phyloP scores from a whole-genome alignment of 768 basidiomycete genomes.

The Auricularia sp. region DNA sequence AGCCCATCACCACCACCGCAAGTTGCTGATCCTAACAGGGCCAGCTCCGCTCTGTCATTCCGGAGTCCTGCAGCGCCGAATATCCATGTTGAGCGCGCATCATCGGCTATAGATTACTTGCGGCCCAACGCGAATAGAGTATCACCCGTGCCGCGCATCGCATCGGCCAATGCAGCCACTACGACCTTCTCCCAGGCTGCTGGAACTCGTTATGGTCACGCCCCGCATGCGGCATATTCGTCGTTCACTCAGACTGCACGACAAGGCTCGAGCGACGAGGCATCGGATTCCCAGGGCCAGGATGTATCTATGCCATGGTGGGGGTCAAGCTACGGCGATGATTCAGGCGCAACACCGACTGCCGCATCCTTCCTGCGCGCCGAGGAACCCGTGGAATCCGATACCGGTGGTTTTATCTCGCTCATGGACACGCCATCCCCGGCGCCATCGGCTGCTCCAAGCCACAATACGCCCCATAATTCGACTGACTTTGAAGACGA shows the following conservation, averaged over 20 bases:
- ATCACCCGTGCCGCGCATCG: slow-evolving; percentile 39
- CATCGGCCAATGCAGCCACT: slow-evolving; percentile 41
- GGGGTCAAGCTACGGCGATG: slow-evolving; percentile 22
- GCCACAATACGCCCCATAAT: slow-evolving; percentile 8
- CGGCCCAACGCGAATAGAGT: slow-evolving; percentile 35
- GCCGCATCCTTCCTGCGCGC: slow-evolving; percentile 46
- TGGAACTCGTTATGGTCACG: background rate
- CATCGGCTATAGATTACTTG: slow-evolving; percentile 68
- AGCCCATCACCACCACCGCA: slow-evolving; percentile 49
- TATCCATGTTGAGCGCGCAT: slow-evolving; percentile 54
- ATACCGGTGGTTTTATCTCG: slow-evolving; percentile 59
- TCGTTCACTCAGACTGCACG: background rate
- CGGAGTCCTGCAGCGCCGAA: slow-evolving; percentile 38
- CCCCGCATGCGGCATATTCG: background rate
- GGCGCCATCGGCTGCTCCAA: slow-evolving; percentile 24
- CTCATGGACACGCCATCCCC: slow-evolving; percentile 60
- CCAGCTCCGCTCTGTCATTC: slow-evolving; percentile 59
- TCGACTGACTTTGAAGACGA: slow-evolving; percentile 39
- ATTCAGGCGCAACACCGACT: slow-evolving; percentile 50
- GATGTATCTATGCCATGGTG: slow-evolving; percentile 59
- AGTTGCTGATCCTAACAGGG: slow-evolving; percentile 42
- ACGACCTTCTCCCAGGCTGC: slow-evolving; percentile 38
- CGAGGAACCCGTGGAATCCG: slow-evolving; percentile 28
- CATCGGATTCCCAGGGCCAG: slow-evolving; percentile 26
- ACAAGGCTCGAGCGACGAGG: slow-evolving; percentile 12